Percentiles rank a stretch among this genome's conserved stretches.
phyloP scores from a whole-genome alignment of 2,329 filamentous ascomycete genomes.

The Paracamarosporium sp. region DNA sequence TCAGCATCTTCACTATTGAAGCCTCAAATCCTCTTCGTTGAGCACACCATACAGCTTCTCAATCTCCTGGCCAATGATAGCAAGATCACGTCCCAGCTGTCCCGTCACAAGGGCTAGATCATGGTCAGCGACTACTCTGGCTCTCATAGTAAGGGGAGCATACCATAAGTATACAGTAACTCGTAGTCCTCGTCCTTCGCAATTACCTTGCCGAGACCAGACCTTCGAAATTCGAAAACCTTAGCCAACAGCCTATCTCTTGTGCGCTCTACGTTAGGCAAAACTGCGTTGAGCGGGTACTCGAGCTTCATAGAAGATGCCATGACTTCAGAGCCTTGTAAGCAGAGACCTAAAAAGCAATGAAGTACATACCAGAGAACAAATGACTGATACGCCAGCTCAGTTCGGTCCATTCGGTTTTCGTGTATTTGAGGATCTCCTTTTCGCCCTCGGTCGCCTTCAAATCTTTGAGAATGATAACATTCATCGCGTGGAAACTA shows the following conservation, averaged over 20 bases:
- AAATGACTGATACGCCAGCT: conserved; percentile 92
- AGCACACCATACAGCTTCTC: conserved; percentile 67
- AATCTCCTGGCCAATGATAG: conserved; percentile 60
- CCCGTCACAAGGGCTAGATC: conserved; percentile 66
- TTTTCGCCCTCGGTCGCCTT: conserved; percentile 80
- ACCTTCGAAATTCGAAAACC: conserved; percentile 84
- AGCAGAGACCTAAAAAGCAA: not conserved
- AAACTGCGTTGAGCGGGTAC: conserved; percentile 87
- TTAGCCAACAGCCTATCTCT: conserved; percentile 85
- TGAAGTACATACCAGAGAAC: conserved; percentile 59
- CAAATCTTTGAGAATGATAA: conserved; percentile 83
- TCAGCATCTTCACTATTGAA: conserved; percentile 41
- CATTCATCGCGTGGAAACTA: conserved; percentile 94
- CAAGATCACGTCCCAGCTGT: conserved; percentile 64
- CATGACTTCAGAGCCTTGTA: conserved; percentile 63
- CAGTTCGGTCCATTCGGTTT: conserved; percentile 77
- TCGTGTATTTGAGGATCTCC: conserved; percentile 79
- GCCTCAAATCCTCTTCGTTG: conserved; percentile 66
- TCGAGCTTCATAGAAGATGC: conserved; percentile 93
- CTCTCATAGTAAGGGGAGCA: conserved; percentile 29
- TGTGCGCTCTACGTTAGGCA: conserved; percentile 81
- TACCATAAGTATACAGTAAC: conserved; percentile 87
- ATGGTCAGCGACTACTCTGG: not conserved
- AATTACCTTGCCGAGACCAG: conserved; percentile 58
- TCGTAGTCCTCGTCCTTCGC: conserved; percentile 84